phyloP scores from a whole-genome alignment of 2,329 filamentous ascomycete species.

The Alternaria sp. region DNA sequence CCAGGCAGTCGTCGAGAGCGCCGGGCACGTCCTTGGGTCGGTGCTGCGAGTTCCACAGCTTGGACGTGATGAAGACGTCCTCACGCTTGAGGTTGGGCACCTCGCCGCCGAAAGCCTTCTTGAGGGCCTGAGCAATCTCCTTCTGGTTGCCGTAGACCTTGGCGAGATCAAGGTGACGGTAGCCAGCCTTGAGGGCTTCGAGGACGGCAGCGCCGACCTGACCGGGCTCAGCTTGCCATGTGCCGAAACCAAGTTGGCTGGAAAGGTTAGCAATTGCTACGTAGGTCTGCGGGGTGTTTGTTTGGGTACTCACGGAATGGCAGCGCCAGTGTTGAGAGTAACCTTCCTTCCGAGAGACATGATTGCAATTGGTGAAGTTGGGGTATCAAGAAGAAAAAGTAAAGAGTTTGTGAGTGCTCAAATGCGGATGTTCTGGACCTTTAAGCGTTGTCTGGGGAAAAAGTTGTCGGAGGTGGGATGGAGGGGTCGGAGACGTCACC shows the following conservation, averaged over 20 bases:
- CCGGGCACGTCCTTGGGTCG: slow-evolving; percentile 68
- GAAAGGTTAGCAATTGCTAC: slow-evolving; percentile 52
- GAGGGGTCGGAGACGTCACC: slow-evolving; percentile 28
- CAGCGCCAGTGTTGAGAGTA: slow-evolving; percentile 70
- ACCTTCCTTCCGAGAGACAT: slow-evolving; percentile 50
- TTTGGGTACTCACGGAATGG: slow-evolving; percentile 75
- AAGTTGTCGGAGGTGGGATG: slow-evolving; percentile 21
- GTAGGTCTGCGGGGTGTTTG: slow-evolving; percentile 63
- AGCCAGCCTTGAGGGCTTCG: slow-evolving; percentile 40
- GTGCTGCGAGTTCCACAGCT: slow-evolving; percentile 92
- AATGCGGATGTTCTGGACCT: not conserved
- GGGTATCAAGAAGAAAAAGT: slow-evolving; percentile 8
- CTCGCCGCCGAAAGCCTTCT: slow-evolving; percentile 47
- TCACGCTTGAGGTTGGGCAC: slow-evolving; percentile 57
- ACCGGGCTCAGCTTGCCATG: slow-evolving; percentile 41
- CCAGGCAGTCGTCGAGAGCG: slow-evolving; percentile 74
- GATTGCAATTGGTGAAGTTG: slow-evolving; percentile 9
- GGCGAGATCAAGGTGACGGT: slow-evolving; percentile 40
- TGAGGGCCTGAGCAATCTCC: slow-evolving; percentile 35
- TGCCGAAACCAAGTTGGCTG: slow-evolving; percentile 57
- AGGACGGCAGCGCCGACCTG: slow-evolving; percentile 52
- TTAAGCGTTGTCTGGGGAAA: slow-evolving; percentile 14
- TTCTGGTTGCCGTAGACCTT: slow-evolving; percentile 43
- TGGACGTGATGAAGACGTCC: slow-evolving; percentile 63
- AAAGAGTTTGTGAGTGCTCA: not conserved